Percentiles rank a stretch among this genome's conserved stretches.
Evolutionary conservation across 805 yeast species (phyloP).

Genomic region (Yarrowia sp.): DNA sequence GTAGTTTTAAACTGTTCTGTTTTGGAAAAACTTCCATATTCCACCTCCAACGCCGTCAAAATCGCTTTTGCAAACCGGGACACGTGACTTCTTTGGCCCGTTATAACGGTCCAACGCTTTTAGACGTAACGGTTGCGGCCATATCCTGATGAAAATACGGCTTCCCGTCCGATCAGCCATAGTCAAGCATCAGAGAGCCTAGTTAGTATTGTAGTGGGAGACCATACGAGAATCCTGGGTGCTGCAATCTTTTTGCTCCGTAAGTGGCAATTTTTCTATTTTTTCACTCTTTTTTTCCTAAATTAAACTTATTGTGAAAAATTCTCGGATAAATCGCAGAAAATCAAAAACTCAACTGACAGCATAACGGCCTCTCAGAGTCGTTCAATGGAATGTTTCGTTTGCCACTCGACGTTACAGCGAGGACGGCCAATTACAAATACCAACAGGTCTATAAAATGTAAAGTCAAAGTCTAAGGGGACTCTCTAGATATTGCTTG

Average conservation of each 20-base stretch:
- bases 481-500: not conserved
- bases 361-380: no score
- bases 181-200: constrained; percentile 15
- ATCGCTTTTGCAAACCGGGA: not conserved
- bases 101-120: not conserved
- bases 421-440: no score
- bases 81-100: not conserved
- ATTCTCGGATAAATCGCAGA: not conserved
- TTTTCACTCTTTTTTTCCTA: not conserved
- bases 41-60: not conserved
- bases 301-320: no score
- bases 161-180: constrained; percentile 20
- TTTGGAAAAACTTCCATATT: no score
- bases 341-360: not conserved
- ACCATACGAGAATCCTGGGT: constrained; percentile 17
- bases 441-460: not conserved
- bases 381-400: no score
- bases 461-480: constrained; percentile 27
- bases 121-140: not conserved
- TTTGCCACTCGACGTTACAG: no score
- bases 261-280: not conserved
- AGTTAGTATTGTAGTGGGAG: constrained; percentile 16
- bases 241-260: not conserved
- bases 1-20: no score
- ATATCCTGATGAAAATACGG: constrained; percentile 14